Percentiles rank a stretch among this genome's conserved stretches.
phyloP scores from a whole-genome alignment of 2,329 filamentous ascomycete genomes.

The Calycina marina region DNA sequence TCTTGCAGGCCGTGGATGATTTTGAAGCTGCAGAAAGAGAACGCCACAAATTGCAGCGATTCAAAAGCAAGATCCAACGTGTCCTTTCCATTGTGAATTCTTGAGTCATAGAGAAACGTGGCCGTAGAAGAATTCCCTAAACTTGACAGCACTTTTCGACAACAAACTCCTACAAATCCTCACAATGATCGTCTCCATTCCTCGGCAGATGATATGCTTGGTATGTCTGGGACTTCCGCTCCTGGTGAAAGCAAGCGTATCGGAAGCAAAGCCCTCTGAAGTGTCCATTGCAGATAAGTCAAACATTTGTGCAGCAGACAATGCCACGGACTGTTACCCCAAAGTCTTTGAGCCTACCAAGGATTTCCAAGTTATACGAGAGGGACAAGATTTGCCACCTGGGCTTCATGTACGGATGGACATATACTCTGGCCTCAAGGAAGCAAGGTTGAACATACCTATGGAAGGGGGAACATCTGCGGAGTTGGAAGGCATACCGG shows the following conservation, averaged over 20 bases:
- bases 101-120: conserved; percentile 13
- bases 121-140: too few relatives aligned
- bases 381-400: conserved; percentile 49
- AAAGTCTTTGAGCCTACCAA: conserved; percentile 47
- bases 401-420: conserved; percentile 55
- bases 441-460: conserved; percentile 51
- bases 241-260: conserved; percentile 11
- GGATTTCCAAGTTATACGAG: conserved; percentile 46
- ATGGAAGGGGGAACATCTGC: conserved; percentile 34
- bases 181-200: conserved; percentile 13
- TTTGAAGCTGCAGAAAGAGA: conserved; percentile 15
- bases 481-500: conserved; percentile 34
- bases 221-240: conserved; percentile 14
- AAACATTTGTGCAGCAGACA: conserved; percentile 48
- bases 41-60: conserved; percentile 16
- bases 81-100: conserved; percentile 16
- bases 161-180: too few relatives aligned
- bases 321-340: conserved; percentile 50
- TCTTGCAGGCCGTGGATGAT: conserved; percentile 14
- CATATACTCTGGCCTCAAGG: conserved; percentile 45
- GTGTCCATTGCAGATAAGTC: conserved; percentile 28
- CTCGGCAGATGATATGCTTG: conserved; percentile 10
- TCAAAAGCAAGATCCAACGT: conserved; percentile 17
- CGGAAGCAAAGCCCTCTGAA: conserved; percentile 4
- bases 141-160: too few relatives aligned